Evolutionary conservation across 345 rosid genomes (phyloP).

Genomic region (Noccaea caerulescens): DNA sequence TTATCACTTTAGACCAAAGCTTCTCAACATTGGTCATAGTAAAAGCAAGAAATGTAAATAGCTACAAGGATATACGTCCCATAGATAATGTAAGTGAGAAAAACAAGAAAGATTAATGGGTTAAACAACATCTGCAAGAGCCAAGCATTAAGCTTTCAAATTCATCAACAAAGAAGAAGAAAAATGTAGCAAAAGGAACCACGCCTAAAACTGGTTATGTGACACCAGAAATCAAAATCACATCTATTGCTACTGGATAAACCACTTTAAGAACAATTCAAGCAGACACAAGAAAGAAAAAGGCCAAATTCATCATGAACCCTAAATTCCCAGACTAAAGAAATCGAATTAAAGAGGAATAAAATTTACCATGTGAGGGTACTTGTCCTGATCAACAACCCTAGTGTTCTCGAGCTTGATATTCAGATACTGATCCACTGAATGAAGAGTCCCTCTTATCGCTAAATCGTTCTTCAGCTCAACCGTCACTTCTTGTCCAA

Average conservation of each 20-base stretch:
- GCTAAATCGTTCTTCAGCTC: constrained; percentile 99
- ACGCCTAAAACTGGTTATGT: neutral
- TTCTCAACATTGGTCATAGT: neutral
- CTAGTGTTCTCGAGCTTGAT: constrained; percentile 99
- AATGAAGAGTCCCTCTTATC: constrained; percentile 96
- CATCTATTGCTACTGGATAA: constrained; percentile 3
- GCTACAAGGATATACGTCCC: neutral
- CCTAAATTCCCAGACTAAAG: constrained; percentile 12
- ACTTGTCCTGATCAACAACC: constrained; percentile 98
- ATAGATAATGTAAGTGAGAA: neutral
- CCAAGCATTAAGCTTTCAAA: constrained; percentile 10
- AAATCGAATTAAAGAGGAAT: neutral
- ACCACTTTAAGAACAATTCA: constrained; percentile 1
- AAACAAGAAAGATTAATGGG: neutral
- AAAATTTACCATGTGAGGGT: constrained; percentile 89
- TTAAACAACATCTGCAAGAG: constrained; percentile 1
- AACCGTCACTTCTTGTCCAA: constrained; percentile 98
- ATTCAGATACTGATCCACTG: constrained; percentile 98
- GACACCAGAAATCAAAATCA: constrained; percentile 19
- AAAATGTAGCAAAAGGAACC: neutral
- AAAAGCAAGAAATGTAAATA: neutral
- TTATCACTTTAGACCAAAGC: neutral
- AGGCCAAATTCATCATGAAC: neutral
- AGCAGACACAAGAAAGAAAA: constrained; percentile 3
- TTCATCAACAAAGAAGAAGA: constrained; percentile 20